Conservation (phyloP, 2,329 filamentous ascomycete species). For the Talaromyces albobiverticillius region DNA sequence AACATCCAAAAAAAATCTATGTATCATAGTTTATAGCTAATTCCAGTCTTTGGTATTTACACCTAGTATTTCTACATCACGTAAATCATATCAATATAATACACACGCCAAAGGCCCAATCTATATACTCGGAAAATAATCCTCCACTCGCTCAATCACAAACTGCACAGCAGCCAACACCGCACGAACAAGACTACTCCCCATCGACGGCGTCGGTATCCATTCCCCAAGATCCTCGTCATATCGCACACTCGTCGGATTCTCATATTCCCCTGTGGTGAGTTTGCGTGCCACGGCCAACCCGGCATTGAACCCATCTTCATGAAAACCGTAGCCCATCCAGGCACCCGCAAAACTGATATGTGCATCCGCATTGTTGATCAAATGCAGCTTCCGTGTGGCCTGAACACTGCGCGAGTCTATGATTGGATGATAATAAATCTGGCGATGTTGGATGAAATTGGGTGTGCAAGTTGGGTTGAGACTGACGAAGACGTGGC, state of each 20-base stretch:
- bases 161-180: neutral
- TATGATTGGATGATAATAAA: conserved; percentile 5
- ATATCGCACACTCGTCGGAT: neutral
- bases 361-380: neutral
- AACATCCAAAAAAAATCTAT: too few species aligned
- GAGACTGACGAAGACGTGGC: neutral
- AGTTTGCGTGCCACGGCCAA: neutral
- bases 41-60: too few species aligned
- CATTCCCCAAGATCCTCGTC: neutral
- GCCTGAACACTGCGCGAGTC: neutral
- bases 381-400: neutral
- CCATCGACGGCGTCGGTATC: neutral
- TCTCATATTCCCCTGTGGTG: neutral
- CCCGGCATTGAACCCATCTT: conserved; percentile 7
- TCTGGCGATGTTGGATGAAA: neutral
- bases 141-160: neutral
- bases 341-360: conserved; percentile 11
- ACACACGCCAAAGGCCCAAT: neutral
- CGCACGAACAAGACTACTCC: neutral
- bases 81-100: too few species aligned
- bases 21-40: too few species aligned
- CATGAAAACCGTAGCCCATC: conserved; percentile 12
- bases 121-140: neutral
- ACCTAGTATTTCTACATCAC: too few species aligned
- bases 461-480: neutral